Base-by-base conservation (phyloP, 202 grass and related monocot species). In the Eragrostis tef region DNA sequence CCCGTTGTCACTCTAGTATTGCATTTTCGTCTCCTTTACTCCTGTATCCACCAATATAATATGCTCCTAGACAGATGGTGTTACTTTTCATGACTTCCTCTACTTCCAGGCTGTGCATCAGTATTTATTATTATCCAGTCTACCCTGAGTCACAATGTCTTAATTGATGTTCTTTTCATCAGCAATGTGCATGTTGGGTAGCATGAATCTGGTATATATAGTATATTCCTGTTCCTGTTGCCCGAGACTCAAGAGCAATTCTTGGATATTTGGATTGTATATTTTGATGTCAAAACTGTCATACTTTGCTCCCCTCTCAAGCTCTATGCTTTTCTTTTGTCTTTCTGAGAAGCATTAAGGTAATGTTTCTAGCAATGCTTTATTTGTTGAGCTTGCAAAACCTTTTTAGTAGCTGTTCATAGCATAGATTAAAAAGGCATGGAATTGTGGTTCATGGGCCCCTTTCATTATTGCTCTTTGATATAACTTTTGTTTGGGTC, bases 401-500 rank as follows among this genome's bases (percentile, higher is more conserved):
- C 29, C 14, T 73, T 65, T 83, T 16, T 21, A 73, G 66, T 41
- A 26, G 27, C 41, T 57, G 65, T 78, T 87, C 66, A 43, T 78
- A 16, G 48, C 11, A 48, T 57, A 21, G 66, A 87, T 71, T 70
- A 63, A 65, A 77, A 86, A 45, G 52, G 17, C 76, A 56, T 64
- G 76, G 31, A 31, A 66, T 27, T 80, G 16, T 57, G 19, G 48
- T 21, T 73, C 19, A 49, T 79, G 80, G 66, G 73, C 66, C 73
- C 78, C 47, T 83, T 87, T 63, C 57, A 82, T 87, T 20, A 87
- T 87, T 58, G 47, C 14, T 83, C 48, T 64, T 9, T 11, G 26
- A 86, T 59, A 58, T 83, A 67, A 72, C 74, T 78, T 81, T 41
- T 83, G 80, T 78, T 78, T 83, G 79, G 66, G 48, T 71, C 74